phyloP scores from a whole-genome alignment of 179 eudicot species.

The Spinacia oleracea region DNA sequence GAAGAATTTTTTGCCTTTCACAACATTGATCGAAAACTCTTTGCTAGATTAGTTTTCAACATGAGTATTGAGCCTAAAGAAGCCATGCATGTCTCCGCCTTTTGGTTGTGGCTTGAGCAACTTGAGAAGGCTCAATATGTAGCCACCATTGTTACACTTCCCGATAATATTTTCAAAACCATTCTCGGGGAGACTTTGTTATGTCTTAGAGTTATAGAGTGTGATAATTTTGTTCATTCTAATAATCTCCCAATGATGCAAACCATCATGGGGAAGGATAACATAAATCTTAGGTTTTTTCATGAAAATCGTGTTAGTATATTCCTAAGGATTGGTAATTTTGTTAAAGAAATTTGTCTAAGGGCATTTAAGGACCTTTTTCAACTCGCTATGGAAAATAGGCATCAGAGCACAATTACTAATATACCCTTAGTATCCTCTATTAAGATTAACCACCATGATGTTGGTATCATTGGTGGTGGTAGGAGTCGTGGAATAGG shows the following conservation, averaged over 20 bases:
- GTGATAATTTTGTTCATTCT: background rate
- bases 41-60: conserved; percentile 14
- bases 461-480: background rate
- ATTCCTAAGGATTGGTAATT: conserved; percentile 31
- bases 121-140: conserved; percentile 7
- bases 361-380: conserved; percentile 52
- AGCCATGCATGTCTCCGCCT: conserved; percentile 41
- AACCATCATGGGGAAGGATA: conserved; percentile 14
- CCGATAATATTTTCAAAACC: conserved; percentile 20
- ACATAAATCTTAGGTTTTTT: conserved; percentile 31
- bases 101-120: conserved; percentile 52
- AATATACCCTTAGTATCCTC: too few species aligned
- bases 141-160: conserved; percentile 13
- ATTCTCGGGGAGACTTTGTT: conserved; percentile 36
- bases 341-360: conserved; percentile 36
- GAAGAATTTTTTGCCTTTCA: conserved; percentile 28
- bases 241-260: conserved; percentile 31
- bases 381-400: background rate
- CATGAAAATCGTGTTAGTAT: conserved; percentile 38
- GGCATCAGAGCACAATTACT: too few species aligned
- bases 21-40: conserved; percentile 29
- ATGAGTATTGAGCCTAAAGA: conserved; percentile 17
- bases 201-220: conserved; percentile 40
- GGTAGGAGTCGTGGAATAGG: background rate
- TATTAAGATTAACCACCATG: too few species aligned